These are phyloP conservation scores for Populus pruinosa DNA, from an alignment of 345 rosid genomes.

Conservation along the genomic window DNA sequence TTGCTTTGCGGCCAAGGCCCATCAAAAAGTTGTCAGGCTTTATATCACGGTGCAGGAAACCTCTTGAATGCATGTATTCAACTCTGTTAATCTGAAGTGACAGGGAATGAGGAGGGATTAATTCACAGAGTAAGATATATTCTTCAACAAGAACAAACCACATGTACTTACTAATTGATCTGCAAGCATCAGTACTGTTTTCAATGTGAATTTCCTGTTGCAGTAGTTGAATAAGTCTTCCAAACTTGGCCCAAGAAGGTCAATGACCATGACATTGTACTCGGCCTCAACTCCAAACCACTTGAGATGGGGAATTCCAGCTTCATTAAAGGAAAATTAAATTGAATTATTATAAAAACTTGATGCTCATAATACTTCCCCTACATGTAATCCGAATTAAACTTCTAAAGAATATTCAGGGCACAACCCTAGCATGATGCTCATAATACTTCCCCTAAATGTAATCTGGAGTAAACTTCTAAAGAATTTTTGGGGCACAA, in stretches of 20 bases:
- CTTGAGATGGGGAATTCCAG: conserved; percentile 79
- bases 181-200: conserved; percentile 83
- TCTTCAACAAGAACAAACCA: background rate
- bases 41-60: conserved; percentile 86
- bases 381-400: background rate
- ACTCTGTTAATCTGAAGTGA: conserved; percentile 69
- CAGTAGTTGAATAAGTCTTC: conserved; percentile 84
- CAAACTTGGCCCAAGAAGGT: conserved; percentile 87
- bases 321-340: conserved; percentile 30
- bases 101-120: conserved; percentile 8
- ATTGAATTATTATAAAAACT: conserved; percentile 7
- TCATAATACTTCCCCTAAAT: background rate
- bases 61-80: conserved; percentile 72
- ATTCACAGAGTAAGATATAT: background rate
- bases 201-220: conserved; percentile 65
- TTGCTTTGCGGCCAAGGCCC: conserved; percentile 86
- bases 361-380: background rate
- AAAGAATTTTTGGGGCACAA: background rate
- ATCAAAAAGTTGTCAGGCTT: conserved; percentile 86
- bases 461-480: background rate
- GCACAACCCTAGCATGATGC: background rate
- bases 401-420: background rate
- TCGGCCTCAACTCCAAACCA: conserved; percentile 88
- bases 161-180: conserved; percentile 62
- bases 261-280: conserved; percentile 79